Base-by-base conservation (phyloP, 495 filamentous ascomycete genomes). In the Penicillium chermesinum region DNA sequence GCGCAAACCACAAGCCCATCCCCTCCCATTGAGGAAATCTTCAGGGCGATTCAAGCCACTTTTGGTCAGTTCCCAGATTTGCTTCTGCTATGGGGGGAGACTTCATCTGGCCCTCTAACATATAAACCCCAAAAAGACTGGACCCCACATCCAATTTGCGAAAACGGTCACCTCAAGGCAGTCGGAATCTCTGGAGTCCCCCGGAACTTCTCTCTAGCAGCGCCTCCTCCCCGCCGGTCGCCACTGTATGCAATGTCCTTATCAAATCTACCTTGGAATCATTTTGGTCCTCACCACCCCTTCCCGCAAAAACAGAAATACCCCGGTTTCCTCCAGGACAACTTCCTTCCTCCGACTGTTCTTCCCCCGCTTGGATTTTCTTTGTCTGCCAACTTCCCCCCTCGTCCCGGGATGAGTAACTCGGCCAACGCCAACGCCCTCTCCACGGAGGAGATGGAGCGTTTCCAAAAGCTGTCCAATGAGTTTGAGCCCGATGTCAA, bases 401-500 rank as follows among this genome's bases (percentile, higher is more conserved):
- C 48, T 15, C 36, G 16, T 17, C 40, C 40, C 38, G 38, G 17
- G 30, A 58, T 58, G 55, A 54, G 47, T 43, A 51, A 49, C 34
- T 51, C 51, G 5, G 53, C 55, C 62, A 71, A 63, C 42, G 73
- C 76, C 72, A 73, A 72, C 50, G 50, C 69, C 19, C 55, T 78
- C 38, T 71, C 75, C 0, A 61, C 67, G 33, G 74, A 74, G 40
- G 76, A 79, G 48, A 69, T 79, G 68, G 72, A 77, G 52, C 66
- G 72, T 13, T 72, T 76, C 59, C 74, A 79, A 56, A 69, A 74
- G 52, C 62, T 78, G 21, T 79, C 76, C 40, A 74, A 75, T 45
- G 77, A 83, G 38, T 91, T 84, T 54, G 79, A 87, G 49, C 82
- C 86, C 0, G 71, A 83, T 41, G 66, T 83, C 33, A 66, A 80